Percentiles rank a stretch among this genome's conserved stretches.
phyloP scores from a whole-genome alignment of 2,329 filamentous ascomycete species.

The Aspergillus amoenus region DNA sequence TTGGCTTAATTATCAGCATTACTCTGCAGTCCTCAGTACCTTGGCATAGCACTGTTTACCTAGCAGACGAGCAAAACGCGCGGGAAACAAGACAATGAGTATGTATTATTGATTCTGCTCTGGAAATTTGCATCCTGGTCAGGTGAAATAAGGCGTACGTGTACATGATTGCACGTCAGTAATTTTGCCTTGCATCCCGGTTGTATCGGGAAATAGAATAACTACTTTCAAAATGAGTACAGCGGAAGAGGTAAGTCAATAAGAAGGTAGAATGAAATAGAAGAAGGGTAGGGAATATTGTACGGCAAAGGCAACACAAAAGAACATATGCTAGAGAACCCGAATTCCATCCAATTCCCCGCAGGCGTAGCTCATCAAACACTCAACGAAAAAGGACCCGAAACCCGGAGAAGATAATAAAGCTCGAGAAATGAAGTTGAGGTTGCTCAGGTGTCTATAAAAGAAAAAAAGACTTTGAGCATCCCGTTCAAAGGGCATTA shows the following conservation, averaged over 20 bases:
- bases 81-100: background rate
- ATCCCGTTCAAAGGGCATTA: conserved; percentile 14
- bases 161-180: background rate
- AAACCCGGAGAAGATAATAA: conserved; percentile 15
- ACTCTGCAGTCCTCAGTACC: background rate
- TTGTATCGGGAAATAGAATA: conserved; percentile 1
- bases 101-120: background rate
- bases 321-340: conserved; percentile 22
- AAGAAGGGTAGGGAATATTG: conserved; percentile 16
- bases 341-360: conserved; percentile 17
- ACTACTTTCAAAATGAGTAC: conserved; percentile 16
- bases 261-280: background rate
- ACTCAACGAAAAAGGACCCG: conserved; percentile 20
- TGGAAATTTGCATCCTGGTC: conserved; percentile 1
- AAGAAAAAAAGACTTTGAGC: background rate
- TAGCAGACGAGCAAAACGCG: background rate
- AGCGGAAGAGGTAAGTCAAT: conserved; percentile 7
- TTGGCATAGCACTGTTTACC: background rate
- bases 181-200: conserved; percentile 2
- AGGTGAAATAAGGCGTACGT: background rate
- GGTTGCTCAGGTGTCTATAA: background rate
- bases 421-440: conserved; percentile 4
- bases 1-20: background rate
- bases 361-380: conserved; percentile 24
- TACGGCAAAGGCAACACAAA: conserved; percentile 20